These are phyloP conservation scores for Dactylellina cionopaga DNA, from an alignment of 2,329 filamentous ascomycete species.

Conservation along the genomic window DNA sequence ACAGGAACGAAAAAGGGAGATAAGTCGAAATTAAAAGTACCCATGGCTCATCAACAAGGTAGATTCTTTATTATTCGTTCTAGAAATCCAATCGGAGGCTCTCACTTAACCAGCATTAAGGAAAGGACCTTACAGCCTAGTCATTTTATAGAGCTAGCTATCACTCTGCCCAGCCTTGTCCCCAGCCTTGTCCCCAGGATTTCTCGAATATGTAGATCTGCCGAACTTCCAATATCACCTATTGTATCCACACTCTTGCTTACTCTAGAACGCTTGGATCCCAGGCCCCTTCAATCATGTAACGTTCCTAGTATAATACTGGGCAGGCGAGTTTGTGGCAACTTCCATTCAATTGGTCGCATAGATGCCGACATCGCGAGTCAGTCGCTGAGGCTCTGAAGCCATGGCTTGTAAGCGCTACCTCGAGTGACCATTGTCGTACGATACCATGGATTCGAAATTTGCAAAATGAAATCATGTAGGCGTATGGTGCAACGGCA, in stretches of 20 bases:
- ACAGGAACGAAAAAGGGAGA: too few relatives aligned
- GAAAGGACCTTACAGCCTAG: too few relatives aligned
- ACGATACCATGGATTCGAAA: not conserved
- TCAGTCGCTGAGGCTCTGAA: not conserved
- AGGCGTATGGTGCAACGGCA: constrained; percentile 54
- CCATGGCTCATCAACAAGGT: too few relatives aligned
- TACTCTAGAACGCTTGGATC: too few relatives aligned
- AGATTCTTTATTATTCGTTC: too few relatives aligned
- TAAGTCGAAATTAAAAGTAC: too few relatives aligned
- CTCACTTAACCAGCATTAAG: too few relatives aligned
- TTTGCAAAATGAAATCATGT: constrained; percentile 61
- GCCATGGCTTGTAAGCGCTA: constrained; percentile 12
- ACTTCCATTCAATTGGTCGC: not conserved
- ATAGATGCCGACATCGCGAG: not conserved
- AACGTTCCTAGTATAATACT: too few relatives aligned
- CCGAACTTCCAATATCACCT: not conserved
- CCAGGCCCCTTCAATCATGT: too few relatives aligned
- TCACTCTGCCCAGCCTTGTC: too few relatives aligned
- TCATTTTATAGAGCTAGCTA: too few relatives aligned
- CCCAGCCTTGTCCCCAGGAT: not conserved
- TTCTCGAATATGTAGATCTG: not conserved
- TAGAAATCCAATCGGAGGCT: too few relatives aligned
- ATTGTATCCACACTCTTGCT: not conserved
- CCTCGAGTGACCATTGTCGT: not conserved
- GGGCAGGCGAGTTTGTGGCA: not conserved